Evolutionary conservation across 768 basidiomycete genomes (phyloP), one percentile per base, ranked within the genome.

Genomic region (Collybia sp.): DNA sequence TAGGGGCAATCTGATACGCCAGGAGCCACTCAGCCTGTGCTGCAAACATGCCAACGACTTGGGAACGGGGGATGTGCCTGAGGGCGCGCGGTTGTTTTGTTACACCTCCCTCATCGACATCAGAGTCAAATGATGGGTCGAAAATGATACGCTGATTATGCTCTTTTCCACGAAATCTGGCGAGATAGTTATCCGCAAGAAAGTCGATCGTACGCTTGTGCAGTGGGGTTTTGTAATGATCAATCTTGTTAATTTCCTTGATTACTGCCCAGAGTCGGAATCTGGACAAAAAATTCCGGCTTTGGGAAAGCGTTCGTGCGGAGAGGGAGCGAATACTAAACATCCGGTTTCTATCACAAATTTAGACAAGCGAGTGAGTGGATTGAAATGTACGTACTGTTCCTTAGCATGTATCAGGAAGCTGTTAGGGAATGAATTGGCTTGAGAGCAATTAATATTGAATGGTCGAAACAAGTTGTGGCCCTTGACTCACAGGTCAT

Each of bases 1-100:
- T 50, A 31, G 61, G 47, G 9, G 52, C 65, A 30, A 71, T 55
- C 48, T 75, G 76, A 42, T 81, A 69, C 10, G 76, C 71, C 32
- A 81, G 57, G 6, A 86, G 53, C 83, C 83, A 86, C 31, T 73
- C 74, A 0, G 73, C 71, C 8, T 85, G 80, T 9, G 70, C 65
- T 10, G 79, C 81, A 48, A 83, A 75, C 1, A 69, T 48, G 10
- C 70, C 67, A 31, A 66, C 57, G n/a, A 84, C 58, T 55, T 82
- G 77, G 30, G 79, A 72, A 20, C 46, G 66, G 38, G 79, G 69
- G 19, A 84, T 59, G 45, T 63, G 70, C 18, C 79, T 74, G 12
- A 72, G 68, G 34, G 69, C 65, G 18, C 76, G 70, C 12, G 67
- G 67, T 30, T 58, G 64, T 2, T 31, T 48, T 1, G 63, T 60